Percentiles rank a stretch among this genome's conserved stretches.
Conservation (phyloP, 495 filamentous ascomycete species). For the Penicillium waksmanii region DNA sequence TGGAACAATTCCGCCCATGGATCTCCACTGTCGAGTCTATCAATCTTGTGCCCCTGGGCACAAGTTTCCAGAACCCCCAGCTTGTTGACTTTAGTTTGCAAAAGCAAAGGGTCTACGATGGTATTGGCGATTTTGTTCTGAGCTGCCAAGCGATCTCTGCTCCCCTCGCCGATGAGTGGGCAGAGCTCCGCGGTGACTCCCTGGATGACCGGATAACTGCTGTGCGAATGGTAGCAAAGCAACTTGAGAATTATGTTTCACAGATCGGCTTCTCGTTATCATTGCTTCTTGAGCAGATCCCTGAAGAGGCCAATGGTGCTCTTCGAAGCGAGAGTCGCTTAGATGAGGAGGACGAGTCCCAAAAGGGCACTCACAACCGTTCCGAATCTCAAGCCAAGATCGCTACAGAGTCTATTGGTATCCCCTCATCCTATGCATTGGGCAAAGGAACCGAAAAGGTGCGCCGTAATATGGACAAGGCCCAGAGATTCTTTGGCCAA, state of each 20-base stretch:
- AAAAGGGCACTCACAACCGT: constrained; percentile 35
- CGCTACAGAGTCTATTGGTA: constrained; percentile 52
- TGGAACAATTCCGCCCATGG: constrained; percentile 87
- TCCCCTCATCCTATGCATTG: constrained; percentile 67
- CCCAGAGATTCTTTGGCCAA: constrained; percentile 88
- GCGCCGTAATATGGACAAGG: constrained; percentile 76
- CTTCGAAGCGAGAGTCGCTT: constrained; percentile 43
- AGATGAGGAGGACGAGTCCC: constrained; percentile 35
- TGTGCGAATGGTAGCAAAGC: constrained; percentile 71
- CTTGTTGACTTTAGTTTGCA: constrained; percentile 84
- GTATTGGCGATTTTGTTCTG: constrained; percentile 84
- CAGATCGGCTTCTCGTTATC: constrained; percentile 88
- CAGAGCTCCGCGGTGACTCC: constrained; percentile 84
- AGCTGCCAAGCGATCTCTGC: constrained; percentile 86
- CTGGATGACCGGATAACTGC: constrained; percentile 86
- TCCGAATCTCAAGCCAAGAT: constrained; percentile 40
- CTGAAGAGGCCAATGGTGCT: constrained; percentile 38
- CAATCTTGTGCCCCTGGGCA: constrained; percentile 74
- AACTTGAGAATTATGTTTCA: constrained; percentile 82
- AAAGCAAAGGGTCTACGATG: constrained; percentile 92
- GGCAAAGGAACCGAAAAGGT: constrained; percentile 61
- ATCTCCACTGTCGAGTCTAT: constrained; percentile 85
- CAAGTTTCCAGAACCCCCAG: constrained; percentile 79
- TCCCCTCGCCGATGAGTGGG: constrained; percentile 93
- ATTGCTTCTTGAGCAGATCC: constrained; percentile 79